These are phyloP conservation scores for Yamadazyma sp. DNA, from an alignment of 1,139 yeast genomes.

Conservation along the genomic window DNA sequence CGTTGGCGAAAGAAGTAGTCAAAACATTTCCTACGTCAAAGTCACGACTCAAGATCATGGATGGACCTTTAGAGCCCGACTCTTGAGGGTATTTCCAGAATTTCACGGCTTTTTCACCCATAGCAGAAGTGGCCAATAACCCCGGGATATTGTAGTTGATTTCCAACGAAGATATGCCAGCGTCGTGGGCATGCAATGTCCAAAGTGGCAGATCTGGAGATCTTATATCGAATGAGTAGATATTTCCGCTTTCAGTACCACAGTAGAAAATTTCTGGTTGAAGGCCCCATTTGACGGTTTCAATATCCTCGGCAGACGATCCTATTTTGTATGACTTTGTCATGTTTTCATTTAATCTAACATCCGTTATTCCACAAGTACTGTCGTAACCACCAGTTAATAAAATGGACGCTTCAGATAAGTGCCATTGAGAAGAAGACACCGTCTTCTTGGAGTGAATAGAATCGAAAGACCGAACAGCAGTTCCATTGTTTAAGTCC, in stretches of 20 bases:
- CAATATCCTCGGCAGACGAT: conserved; percentile 77
- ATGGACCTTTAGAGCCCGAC: conserved; percentile 55
- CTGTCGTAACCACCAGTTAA: conserved; percentile 94
- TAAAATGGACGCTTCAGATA: conserved; percentile 70
- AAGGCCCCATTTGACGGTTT: conserved; percentile 70
- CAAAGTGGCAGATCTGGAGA: conserved; percentile 71
- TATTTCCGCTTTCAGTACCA: conserved; percentile 90
- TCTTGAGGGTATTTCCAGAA: conserved; percentile 71
- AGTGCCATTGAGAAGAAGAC: conserved; percentile 86
- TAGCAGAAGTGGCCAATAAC: conserved; percentile 81
- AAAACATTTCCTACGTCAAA: conserved; percentile 94
- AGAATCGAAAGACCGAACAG: conserved; percentile 66
- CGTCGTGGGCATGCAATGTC: conserved; percentile 97
- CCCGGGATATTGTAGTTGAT: conserved; percentile 70
- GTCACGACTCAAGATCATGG: conserved; percentile 89
- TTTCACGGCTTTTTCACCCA: conserved; percentile 85
- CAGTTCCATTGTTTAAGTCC: conserved; percentile 78
- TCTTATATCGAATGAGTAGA: conserved; percentile 87
- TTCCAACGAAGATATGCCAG: conserved; percentile 83
- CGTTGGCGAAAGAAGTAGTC: conserved; percentile 81
- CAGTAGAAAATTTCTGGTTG: conserved; percentile 71
- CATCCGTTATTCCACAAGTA: conserved; percentile 75
- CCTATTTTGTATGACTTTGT: conserved; percentile 65
- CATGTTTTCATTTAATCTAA: conserved; percentile 71
- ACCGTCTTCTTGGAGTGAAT: conserved; percentile 73